These are phyloP conservation scores for Trichoderma semiorbis DNA, from an alignment of 2,329 filamentous ascomycete species.

Conservation along the genomic window DNA sequence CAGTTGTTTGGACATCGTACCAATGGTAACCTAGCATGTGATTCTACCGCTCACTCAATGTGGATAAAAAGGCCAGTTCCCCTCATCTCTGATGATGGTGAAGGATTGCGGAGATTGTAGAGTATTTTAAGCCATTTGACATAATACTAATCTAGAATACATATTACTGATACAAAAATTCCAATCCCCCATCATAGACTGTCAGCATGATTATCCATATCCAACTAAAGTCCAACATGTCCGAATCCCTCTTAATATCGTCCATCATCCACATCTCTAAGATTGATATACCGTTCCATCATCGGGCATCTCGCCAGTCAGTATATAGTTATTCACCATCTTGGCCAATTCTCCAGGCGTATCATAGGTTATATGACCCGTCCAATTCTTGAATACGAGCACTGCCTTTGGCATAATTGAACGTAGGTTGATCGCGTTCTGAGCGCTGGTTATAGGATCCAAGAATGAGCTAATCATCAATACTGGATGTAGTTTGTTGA, in stretches of 20 bases:
- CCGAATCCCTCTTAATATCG: background rate
- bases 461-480: background rate
- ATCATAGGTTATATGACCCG: background rate
- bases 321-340: background rate
- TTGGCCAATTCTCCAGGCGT: background rate
- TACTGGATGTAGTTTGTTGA: background rate
- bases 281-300: background rate
- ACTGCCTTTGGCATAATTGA: background rate
- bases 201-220: background rate
- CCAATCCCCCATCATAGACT: background rate
- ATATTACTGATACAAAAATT: background rate
- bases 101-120: background rate
- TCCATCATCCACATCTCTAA: background rate
- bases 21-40: background rate
- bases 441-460: background rate
- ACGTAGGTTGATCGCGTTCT: background rate
- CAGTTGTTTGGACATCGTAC: background rate
- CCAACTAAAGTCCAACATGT: background rate
- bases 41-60: background rate
- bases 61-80: background rate
- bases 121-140: background rate
- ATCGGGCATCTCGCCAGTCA: background rate
- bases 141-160: background rate
- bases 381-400: background rate
- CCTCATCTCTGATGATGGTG: background rate